Base-by-base conservation (phyloP, 1,284 basidiomycete genomes). In the Cryptococcus hybrid region DNA sequence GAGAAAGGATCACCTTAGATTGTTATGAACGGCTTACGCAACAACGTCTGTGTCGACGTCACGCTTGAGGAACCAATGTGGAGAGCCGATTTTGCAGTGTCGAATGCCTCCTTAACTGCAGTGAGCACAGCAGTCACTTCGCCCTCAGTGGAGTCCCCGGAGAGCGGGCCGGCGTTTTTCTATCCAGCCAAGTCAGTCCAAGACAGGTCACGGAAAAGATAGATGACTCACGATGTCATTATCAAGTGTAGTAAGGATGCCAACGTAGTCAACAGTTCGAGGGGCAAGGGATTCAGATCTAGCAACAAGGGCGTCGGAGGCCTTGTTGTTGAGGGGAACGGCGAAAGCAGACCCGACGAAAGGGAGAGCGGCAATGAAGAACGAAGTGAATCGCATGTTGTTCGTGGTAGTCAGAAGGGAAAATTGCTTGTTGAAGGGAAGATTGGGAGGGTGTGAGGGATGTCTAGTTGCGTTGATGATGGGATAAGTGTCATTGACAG, bases 331-430 rank as follows among this genome's bases (percentile, higher is more conserved):
- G 39, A 51, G 30, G 39, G 57, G 57, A 12, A 49, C 58, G 18
- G 55, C 51, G 49, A 60, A 51, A 35, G 47, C 58, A 48, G 47
- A 50, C 35, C 54, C 58, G 43, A 60, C 37, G 24, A 60, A 38
- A 18, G 58, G 58, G 45, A 60, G 48, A 24, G 37, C 48, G 39
- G 58, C 58, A 42, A 30, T 42, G 11, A 15, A 42, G 40, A 42
- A 15, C 15, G 40, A 12, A 42, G 15, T 11, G 40, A 42, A 42
- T 12, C 11, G 40, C 9, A 42, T 42, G 40, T 42, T 42, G 40
- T 42, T 9, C n/a, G n/a, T 42, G n/a, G n/a, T n/a, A 11, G 40
- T 42, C 9, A 42, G 40, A 42, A n/a, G 40, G 24, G 24, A 42
- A n/a, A n/a, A 42, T 42, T n/a, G 40, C 11, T 11, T n/a, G 9